Evolutionary conservation across 2,329 filamentous ascomycete species (phyloP).

Genomic region (Cordyceps tenuipes): DNA sequence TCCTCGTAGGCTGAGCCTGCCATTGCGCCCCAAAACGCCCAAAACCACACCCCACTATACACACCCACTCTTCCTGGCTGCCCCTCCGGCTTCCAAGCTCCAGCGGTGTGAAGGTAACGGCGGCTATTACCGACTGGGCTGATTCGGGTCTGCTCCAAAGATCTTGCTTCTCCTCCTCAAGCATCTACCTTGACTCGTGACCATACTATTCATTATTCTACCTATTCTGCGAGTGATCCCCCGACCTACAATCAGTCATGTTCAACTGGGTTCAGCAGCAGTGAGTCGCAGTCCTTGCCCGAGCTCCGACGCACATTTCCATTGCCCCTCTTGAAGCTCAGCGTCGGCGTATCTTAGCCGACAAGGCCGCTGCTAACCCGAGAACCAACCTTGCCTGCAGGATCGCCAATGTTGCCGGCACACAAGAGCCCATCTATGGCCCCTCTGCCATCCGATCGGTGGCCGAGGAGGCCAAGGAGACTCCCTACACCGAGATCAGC

Average conservation of each 20-base stretch:
- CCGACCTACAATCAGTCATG: conserved; percentile 41
- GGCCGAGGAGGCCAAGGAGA: conserved; percentile 67
- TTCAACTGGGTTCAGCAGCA: conserved; percentile 94
- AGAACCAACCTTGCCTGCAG: conserved; percentile 27
- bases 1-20: background rate
- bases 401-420: conserved; percentile 78
- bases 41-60: background rate
- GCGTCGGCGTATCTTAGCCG: background rate
- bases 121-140: conserved; percentile 9
- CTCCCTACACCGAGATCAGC: conserved; percentile 70
- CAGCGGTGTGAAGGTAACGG: conserved; percentile 8
- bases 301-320: background rate
- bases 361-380: conserved; percentile 15
- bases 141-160: conserved; percentile 3
- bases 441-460: conserved; percentile 81
- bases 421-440: conserved; percentile 93
- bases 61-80: conserved; percentile 6
- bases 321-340: background rate
- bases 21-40: background rate
- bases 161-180: conserved; percentile 8
- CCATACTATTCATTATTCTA: background rate
- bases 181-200: background rate
- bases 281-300: conserved; percentile 41
- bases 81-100: conserved; percentile 1
- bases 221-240: background rate